Evolutionary conservation across 768 basidiomycete genomes (phyloP).

Genomic region (Pleurotus citrinopileatus): DNA sequence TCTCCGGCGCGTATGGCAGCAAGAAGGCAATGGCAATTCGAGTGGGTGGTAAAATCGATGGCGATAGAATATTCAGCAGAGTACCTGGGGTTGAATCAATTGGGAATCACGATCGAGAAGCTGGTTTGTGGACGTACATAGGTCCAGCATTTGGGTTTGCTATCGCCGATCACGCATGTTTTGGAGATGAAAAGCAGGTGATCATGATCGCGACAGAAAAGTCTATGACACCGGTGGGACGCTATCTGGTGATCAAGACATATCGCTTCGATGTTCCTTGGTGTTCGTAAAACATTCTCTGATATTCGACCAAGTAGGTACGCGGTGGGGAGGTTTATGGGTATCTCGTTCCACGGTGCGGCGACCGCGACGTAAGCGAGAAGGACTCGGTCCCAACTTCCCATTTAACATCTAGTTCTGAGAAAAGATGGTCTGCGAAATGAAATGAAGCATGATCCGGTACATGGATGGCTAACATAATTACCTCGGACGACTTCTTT

Average conservation of each 20-base stretch:
- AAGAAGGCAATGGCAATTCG: not conserved
- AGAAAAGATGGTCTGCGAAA: conserved; percentile 4
- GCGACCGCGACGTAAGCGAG: not conserved
- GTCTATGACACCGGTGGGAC: conserved; percentile 5
- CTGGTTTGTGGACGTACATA: conserved; percentile 9
- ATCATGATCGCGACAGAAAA: conserved; percentile 8
- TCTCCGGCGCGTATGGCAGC: not conserved
- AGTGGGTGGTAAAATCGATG: conserved; percentile 4
- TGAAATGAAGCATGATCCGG: conserved; percentile 3
- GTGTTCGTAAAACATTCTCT: conserved; percentile 3
- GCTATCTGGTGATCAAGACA: conserved; percentile 2
- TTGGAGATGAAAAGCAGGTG: conserved; percentile 8
- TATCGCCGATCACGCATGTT: conserved; percentile 10
- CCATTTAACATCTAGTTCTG: not conserved
- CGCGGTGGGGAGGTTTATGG: not conserved
- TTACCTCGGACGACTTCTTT: conserved; percentile 9
- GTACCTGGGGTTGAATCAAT: not conserved
- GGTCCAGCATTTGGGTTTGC: not conserved
- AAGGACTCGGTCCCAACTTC: not conserved
- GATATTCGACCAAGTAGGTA: not conserved
- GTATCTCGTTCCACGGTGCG: not conserved
- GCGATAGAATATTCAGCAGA: not conserved
- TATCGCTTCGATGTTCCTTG: conserved; percentile 8
- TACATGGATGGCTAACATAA: not conserved
- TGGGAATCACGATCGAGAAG: not conserved